phyloP scores from a whole-genome alignment of 2,329 filamentous ascomycete genomes.

The Ceratocystis lukuohia region DNA sequence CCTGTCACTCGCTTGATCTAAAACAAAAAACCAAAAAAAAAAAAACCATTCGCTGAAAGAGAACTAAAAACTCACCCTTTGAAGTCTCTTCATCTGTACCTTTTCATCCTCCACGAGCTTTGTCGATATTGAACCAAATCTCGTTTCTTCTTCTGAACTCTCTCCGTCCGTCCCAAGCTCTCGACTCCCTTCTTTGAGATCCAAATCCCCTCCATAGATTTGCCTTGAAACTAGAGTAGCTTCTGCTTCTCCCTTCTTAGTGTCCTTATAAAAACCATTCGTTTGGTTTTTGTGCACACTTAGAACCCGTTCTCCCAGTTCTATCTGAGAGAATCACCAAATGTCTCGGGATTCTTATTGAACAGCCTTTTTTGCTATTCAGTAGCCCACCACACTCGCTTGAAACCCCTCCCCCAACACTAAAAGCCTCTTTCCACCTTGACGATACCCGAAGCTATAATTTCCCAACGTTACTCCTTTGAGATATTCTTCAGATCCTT shows the following conservation, averaged over 20 bases:
- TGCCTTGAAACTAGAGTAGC: background rate
- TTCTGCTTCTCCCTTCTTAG: background rate
- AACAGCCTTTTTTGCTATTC: constrained; percentile 14
- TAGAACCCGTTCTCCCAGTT: background rate
- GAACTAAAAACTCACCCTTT: constrained; percentile 2
- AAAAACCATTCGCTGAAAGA: constrained; percentile 2
- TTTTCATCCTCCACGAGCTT: background rate
- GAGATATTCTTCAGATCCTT: background rate
- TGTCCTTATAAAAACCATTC: background rate
- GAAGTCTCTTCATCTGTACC: background rate
- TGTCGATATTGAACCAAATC: background rate
- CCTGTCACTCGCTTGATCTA: constrained; percentile 56
- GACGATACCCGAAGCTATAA: background rate
- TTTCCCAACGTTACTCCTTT: background rate
- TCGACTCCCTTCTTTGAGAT: background rate
- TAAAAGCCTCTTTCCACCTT: background rate
- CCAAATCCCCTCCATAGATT: background rate
- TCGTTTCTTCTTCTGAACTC: background rate
- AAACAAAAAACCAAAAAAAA: too few species aligned
- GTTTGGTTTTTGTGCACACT: constrained; percentile 8
- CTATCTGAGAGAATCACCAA: constrained; percentile 7
- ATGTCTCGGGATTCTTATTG: constrained; percentile 18
- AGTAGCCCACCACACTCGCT: constrained; percentile 19
- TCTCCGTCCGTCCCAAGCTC: background rate
- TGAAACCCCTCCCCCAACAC: constrained; percentile 5